Evolutionary conservation across 2,329 filamentous ascomycete species (phyloP).

Genomic region (Diaporthe ampelina): DNA sequence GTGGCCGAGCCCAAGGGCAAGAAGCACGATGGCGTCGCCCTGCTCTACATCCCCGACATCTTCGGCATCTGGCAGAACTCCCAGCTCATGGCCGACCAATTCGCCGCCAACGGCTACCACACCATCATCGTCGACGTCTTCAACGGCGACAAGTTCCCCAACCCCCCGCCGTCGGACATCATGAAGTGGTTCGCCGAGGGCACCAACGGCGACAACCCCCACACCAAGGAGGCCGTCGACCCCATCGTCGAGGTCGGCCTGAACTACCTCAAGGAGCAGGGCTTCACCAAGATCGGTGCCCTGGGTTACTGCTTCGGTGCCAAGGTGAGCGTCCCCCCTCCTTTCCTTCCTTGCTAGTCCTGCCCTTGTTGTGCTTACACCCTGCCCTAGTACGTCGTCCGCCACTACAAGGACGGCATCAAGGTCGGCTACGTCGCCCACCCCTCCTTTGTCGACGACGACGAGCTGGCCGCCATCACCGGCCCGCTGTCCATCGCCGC

Average conservation of each 20-base stretch:
- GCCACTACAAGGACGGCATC: conserved; percentile 75
- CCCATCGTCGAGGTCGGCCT: conserved; percentile 65
- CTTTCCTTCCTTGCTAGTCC: background rate
- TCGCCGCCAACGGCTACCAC: conserved; percentile 80
- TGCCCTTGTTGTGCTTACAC: background rate
- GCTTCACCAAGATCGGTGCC: conserved; percentile 71
- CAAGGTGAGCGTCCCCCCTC: conserved; percentile 62
- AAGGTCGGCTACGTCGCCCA: conserved; percentile 82
- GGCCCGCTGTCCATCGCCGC: conserved; percentile 78
- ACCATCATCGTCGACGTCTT: conserved; percentile 79
- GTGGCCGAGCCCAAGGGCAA: conserved; percentile 61
- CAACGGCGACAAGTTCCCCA: conserved; percentile 72
- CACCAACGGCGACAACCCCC: conserved; percentile 62
- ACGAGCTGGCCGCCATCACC: conserved; percentile 75
- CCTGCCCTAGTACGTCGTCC: conserved; percentile 73
- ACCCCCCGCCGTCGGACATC: conserved; percentile 64
- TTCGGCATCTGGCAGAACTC: conserved; percentile 70
- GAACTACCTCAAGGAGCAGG: conserved; percentile 70
- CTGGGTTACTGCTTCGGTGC: conserved; percentile 84
- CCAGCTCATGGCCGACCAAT: conserved; percentile 80
- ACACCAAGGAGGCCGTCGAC: conserved; percentile 60
- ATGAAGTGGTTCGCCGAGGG: conserved; percentile 60
- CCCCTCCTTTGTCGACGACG: conserved; percentile 79
- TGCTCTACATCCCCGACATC: conserved; percentile 64
- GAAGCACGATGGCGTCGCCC: conserved; percentile 56